A percentile compares a stretch with the other conserved stretches of the same genome.
These are phyloP conservation scores for Pseudonitzschia delicatissima DNA, from an alignment of 108 stramenopile genomes.

Conservation along the genomic window DNA sequence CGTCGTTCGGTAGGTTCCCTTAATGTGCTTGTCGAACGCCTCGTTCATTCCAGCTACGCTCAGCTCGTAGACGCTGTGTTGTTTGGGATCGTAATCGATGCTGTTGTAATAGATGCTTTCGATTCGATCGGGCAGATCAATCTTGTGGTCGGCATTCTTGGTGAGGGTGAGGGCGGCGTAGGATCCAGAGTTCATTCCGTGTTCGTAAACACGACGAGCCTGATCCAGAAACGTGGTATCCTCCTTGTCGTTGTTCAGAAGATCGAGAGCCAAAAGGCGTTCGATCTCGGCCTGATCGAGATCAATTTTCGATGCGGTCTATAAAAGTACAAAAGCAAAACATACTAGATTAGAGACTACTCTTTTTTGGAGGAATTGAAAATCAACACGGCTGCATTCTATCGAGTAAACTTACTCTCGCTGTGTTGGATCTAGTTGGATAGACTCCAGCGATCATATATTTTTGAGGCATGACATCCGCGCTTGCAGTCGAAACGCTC, in stretches of 20 bases:
- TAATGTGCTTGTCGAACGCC: neutral
- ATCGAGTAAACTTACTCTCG: too few species aligned
- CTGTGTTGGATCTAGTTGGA: too few species aligned
- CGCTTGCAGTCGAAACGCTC: too few species aligned
- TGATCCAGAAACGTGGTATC: neutral
- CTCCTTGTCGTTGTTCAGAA: neutral
- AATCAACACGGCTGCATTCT: too few species aligned
- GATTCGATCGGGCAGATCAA: neutral
- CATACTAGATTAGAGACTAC: too few species aligned
- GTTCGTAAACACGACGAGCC: constrained; percentile 40
- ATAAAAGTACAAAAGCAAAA: too few species aligned
- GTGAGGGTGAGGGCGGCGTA: constrained; percentile 40
- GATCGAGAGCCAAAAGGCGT: neutral
- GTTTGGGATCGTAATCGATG: neutral
- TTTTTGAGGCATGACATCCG: too few species aligned
- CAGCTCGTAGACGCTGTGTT: neutral
- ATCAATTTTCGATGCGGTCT: neutral
- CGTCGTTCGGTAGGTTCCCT: neutral
- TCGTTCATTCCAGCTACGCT: neutral
- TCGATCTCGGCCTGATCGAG: neutral
- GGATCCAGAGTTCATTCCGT: constrained; percentile 47
- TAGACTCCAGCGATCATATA: too few species aligned
- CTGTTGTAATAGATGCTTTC: neutral
- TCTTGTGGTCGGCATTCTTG: neutral
- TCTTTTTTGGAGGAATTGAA: too few species aligned